These are phyloP conservation scores for Pleurotus sapidus DNA, from an alignment of 768 basidiomycete genomes.

Conservation along the genomic window DNA sequence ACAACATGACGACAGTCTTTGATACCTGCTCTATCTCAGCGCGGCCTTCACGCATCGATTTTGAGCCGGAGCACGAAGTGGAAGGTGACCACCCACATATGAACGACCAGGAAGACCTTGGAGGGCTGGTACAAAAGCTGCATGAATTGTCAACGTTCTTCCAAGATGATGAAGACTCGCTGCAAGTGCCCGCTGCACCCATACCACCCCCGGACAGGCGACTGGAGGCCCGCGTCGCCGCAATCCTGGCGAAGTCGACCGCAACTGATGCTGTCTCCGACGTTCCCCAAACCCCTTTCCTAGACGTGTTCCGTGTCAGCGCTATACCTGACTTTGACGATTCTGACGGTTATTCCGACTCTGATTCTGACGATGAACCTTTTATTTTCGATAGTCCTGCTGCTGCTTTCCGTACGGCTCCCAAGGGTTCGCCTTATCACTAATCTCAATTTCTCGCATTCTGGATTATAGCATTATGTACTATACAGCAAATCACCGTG, in stretches of 20 bases:
- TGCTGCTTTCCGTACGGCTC: constrained; percentile 35
- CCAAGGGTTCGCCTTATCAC: constrained; percentile 42
- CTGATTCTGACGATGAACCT: constrained; percentile 49
- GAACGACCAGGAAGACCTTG: constrained; percentile 57
- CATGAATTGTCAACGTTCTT: constrained; percentile 77
- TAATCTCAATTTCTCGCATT: constrained; percentile 18
- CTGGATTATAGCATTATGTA: constrained; percentile 9
- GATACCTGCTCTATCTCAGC: constrained; percentile 75
- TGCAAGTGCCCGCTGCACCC: constrained; percentile 24
- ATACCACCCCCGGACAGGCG: constrained; percentile 51
- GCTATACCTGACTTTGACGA: constrained; percentile 32
- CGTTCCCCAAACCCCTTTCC: constrained; percentile 75
- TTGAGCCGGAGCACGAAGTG: constrained; percentile 54
- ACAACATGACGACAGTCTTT: constrained; percentile 82
- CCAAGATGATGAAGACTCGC: constrained; percentile 40
- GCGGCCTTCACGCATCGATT: constrained; percentile 70
- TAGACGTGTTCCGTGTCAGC: constrained; percentile 70
- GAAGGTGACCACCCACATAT: constrained; percentile 36
- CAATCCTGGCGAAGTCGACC: constrained; percentile 80
- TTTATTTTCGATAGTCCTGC: constrained; percentile 61
- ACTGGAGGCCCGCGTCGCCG: constrained; percentile 76
- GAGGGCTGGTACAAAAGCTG: constrained; percentile 74
- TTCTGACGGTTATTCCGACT: constrained; percentile 47
- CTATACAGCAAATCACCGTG: constrained; percentile 7
- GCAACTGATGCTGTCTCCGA: constrained; percentile 48